Percentiles rank a stretch among this genome's conserved stretches.
Conservation (phyloP, 352 stramenopile genomes). For the Blastocystis hominis region DNA sequence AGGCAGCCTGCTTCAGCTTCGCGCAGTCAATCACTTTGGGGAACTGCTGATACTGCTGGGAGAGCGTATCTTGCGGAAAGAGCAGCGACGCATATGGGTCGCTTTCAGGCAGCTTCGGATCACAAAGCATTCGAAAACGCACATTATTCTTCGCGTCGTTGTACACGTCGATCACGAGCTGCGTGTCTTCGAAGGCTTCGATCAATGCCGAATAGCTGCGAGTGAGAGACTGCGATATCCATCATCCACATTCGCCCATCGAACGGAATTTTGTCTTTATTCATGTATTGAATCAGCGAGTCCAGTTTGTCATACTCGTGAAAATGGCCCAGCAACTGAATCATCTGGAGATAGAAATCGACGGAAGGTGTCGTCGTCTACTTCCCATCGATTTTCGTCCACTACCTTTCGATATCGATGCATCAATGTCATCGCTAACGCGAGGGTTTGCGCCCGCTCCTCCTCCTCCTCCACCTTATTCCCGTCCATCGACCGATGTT, state of each 20-base stretch:
- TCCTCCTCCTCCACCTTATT: not conserved
- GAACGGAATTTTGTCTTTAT: conserved; percentile 40
- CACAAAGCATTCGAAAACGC: not conserved
- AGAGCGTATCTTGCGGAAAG: not conserved
- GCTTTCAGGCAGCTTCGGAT: not conserved
- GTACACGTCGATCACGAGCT: conserved; percentile 43
- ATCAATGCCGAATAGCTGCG: conserved; percentile 31
- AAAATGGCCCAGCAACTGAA: conserved; percentile 8
- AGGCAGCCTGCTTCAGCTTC: not conserved
- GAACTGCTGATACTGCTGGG: conserved; percentile 2
- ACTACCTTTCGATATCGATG: not conserved
- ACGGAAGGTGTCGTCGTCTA: not conserved
- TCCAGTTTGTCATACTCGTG: conserved; percentile 51
- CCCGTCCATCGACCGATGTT: not conserved
- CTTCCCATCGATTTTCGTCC: not conserved
- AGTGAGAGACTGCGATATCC: not conserved
- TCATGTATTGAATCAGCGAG: conserved; percentile 30
- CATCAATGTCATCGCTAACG: conserved; percentile 19
- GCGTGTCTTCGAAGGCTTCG: conserved; percentile 42
- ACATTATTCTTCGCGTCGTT: conserved; percentile 50
- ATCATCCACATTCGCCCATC: conserved; percentile 38
- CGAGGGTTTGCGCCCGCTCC: conserved; percentile 10
- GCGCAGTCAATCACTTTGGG: conserved; percentile 42
- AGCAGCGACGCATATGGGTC: conserved; percentile 14
- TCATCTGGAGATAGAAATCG: conserved; percentile 39